phyloP scores from a whole-genome alignment of 805 yeast species.

The Starmerella apicola region DNA sequence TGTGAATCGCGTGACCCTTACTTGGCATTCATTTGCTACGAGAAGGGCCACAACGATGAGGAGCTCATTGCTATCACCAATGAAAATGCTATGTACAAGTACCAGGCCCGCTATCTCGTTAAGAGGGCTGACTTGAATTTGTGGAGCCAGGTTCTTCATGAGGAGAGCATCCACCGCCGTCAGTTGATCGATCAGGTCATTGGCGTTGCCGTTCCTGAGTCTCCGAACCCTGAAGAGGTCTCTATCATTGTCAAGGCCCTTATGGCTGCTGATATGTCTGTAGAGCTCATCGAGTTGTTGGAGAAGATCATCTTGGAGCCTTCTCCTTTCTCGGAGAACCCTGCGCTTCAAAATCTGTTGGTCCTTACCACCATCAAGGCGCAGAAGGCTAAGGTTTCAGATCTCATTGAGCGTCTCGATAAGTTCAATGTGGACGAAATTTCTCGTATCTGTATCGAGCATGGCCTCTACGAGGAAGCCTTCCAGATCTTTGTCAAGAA shows the following conservation, averaged over 20 bases:
- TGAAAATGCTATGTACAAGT: constrained; percentile 95
- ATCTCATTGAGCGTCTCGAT: constrained; percentile 79
- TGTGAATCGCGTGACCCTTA: constrained; percentile 99
- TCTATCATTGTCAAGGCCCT: constrained; percentile 91
- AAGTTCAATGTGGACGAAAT: constrained; percentile 88
- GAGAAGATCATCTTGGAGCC: constrained; percentile 96
- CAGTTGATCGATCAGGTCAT: constrained; percentile 88
- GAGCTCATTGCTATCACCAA: constrained; percentile 87
- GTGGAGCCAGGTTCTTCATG: constrained; percentile 68
- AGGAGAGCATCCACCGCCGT: constrained; percentile 76
- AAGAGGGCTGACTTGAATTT: constrained; percentile 72
- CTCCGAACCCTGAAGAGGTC: constrained; percentile 85
- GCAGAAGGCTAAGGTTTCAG: constrained; percentile 71
- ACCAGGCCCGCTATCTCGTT: constrained; percentile 93
- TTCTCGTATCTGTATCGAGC: constrained; percentile 82
- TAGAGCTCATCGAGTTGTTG: constrained; percentile 82
- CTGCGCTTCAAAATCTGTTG: constrained; percentile 85
- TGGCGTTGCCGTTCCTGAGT: constrained; percentile 94
- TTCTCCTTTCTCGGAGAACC: constrained; percentile 90
- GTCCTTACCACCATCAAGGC: constrained; percentile 92
- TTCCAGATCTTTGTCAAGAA: constrained; percentile 81
- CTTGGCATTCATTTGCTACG: constrained; percentile 93
- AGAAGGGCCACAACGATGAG: constrained; percentile 83
- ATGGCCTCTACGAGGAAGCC: constrained; percentile 84
- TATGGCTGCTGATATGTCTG: constrained; percentile 88